These are phyloP conservation scores for Glaciozyma antarctica DNA, from an alignment of 768 basidiomycete species.

Conservation along the genomic window DNA sequence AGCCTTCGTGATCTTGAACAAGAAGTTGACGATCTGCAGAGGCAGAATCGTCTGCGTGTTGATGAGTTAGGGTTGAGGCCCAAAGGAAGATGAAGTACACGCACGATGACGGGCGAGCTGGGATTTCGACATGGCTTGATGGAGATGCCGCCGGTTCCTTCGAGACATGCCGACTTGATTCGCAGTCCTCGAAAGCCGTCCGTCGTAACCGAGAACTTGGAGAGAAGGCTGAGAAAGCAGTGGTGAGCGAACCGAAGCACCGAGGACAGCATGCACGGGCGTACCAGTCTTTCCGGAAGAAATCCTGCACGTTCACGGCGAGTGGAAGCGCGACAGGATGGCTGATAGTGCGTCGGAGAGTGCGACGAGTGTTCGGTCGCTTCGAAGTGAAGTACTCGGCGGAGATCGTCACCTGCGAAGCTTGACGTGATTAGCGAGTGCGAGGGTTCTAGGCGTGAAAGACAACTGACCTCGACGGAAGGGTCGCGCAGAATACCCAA, in stretches of 20 bases:
- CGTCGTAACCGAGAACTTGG: slow-evolving; percentile 79
- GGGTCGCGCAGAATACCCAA: slow-evolving; percentile 39
- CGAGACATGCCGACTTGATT: slow-evolving; percentile 54
- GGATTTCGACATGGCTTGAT: slow-evolving; percentile 47
- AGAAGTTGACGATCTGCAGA: slow-evolving; percentile 60
- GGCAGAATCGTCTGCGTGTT: slow-evolving; percentile 61
- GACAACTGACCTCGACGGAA: slow-evolving; percentile 41
- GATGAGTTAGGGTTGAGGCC: neutral
- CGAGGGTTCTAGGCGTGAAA: neutral
- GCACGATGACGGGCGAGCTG: slow-evolving; percentile 34
- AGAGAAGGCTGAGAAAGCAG: slow-evolving; percentile 57
- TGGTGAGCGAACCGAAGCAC: neutral
- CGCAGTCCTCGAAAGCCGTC: slow-evolving; percentile 71
- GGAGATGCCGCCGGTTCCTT: slow-evolving; percentile 26
- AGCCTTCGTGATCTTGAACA: slow-evolving; percentile 49
- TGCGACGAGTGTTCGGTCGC: slow-evolving; percentile 51
- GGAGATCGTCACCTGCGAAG: slow-evolving; percentile 50
- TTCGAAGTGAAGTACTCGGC: slow-evolving; percentile 58
- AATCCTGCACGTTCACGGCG: slow-evolving; percentile 90
- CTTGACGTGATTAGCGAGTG: neutral
- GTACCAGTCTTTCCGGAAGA: slow-evolving; percentile 77
- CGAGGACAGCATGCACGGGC: slow-evolving; percentile 11
- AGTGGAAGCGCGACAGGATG: slow-evolving; percentile 68
- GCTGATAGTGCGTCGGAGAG: slow-evolving; percentile 48
- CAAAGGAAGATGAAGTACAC: neutral